Percentiles rank a stretch among this genome's conserved stretches.
Evolutionary conservation across 140 eudicot species (phyloP).

Genomic region (Erigeron philadelphicus): DNA sequence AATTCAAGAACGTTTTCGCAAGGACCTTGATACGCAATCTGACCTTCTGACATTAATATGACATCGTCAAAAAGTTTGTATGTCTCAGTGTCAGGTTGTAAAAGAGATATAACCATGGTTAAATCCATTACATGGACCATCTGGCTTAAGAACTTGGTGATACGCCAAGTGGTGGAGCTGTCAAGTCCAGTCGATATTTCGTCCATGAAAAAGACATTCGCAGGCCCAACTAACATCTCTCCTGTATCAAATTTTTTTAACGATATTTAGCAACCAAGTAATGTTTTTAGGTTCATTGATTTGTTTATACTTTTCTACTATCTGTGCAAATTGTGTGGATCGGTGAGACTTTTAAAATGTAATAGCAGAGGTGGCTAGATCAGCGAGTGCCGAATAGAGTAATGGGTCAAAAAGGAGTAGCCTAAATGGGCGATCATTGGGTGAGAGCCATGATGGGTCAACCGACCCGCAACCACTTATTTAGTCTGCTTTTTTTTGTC

Average conservation of each 20-base stretch:
- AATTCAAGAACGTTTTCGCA: conserved; percentile 37
- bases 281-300: too few relatives aligned
- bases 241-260: conserved; percentile 30
- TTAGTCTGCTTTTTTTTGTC: too few relatives aligned
- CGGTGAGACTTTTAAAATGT: neutral
- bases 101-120: conserved; percentile 51
- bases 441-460: too few relatives aligned
- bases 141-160: conserved; percentile 40
- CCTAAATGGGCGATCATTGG: too few relatives aligned
- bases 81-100: conserved; percentile 56
- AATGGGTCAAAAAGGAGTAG: too few relatives aligned
- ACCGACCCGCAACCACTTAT: too few relatives aligned
- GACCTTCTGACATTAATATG: conserved; percentile 52
- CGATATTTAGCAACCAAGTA: conserved; percentile 9
- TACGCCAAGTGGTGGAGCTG: conserved; percentile 49
- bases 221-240: conserved; percentile 62
- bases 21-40: conserved; percentile 53
- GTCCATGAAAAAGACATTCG: conserved; percentile 48
- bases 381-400: too few relatives aligned
- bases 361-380: too few relatives aligned
- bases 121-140: conserved; percentile 52
- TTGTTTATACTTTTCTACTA: neutral
- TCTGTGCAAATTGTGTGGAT: neutral
- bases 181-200: conserved; percentile 56
- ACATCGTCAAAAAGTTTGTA: conserved; percentile 52